Evolutionary conservation across 352 stramenopile genomes (phyloP), one percentile per base, ranked within the genome.

Genomic region (Globisporangium nodosum): DNA sequence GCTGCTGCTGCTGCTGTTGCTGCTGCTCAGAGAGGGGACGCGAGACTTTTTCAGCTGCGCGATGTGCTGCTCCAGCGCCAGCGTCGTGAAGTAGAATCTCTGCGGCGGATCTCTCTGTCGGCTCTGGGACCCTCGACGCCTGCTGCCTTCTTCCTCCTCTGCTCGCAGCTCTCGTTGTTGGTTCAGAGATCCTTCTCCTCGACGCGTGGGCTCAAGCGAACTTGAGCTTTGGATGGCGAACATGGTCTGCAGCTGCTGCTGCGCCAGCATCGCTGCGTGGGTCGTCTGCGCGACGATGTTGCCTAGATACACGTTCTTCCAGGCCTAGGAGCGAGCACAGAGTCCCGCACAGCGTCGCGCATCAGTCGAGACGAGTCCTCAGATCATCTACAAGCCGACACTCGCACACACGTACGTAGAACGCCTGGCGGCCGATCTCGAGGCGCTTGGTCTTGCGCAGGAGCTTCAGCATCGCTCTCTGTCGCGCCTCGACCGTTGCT

Each of bases 221-320:
- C 12, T 3, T 1, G 40, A 20, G 33, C 3, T 6, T 13, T 27
- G 47, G n/a, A 20, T 7, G 9, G 24, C 18, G 12, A 48, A 21
- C 3, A 59, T 21, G 24, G 51, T 49, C 24, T 53, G 42, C 6
- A 58, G 13, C 35, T 64, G 48, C 24, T 63, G 63, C 33, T 71
- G 54, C n/a, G 63, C 74, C 3, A 87, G 54, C 79, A 89, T 87
- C 24, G 77, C 79, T 1, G 74, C 73, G 52, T 89, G 79, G 20
- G 76, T 87, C n/a, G 75, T 79, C 50, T 89, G 69, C 1, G 67
- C 74, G 0, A 87, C 67, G 3, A 85, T 54, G 11, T 62, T 72
- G 18, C 75, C 65, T 47, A 87, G 52, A 42, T 81, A 78, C 6
- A 69, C 52, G 9, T 86, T 73, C 46, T 86, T 89, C 75, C 76